Percentiles rank a stretch among this genome's conserved stretches.
These are phyloP conservation scores for Phytophthora sojae DNA, from an alignment of 352 stramenopile species.

Conservation along the genomic window DNA sequence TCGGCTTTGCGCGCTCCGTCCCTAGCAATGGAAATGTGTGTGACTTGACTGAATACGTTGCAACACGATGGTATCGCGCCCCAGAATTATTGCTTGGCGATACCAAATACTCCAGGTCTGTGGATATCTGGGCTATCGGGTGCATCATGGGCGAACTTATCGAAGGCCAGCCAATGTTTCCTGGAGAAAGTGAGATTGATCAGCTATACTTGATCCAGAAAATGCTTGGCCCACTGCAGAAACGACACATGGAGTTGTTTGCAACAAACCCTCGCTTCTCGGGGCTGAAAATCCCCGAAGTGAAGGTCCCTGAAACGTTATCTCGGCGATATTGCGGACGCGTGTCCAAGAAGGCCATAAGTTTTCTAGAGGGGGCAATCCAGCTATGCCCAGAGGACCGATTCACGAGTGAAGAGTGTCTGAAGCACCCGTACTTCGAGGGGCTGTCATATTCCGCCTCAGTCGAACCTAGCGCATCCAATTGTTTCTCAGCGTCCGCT, in stretches of 20 bases:
- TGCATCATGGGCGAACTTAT: conserved; percentile 99
- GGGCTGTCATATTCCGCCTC: conserved; percentile 46
- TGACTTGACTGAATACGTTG: conserved; percentile 99
- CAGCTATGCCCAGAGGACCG: conserved; percentile 81
- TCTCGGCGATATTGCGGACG: conserved; percentile 92
- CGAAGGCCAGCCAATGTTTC: conserved; percentile 97
- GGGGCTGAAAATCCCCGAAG: conserved; percentile 93
- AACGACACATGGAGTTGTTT: conserved; percentile 93
- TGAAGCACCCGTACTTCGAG: conserved; percentile 92
- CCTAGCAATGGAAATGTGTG: conserved; percentile 70
- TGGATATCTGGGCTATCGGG: conserved; percentile 96
- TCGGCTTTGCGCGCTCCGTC: conserved; percentile 94
- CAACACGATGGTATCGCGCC: conserved; percentile 98
- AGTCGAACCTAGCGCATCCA: conserved; percentile 16
- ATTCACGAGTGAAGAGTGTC: conserved; percentile 74
- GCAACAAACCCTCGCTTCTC: conserved; percentile 92
- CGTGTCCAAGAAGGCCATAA: conserved; percentile 83
- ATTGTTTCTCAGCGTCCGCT: background rate
- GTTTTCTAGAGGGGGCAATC: conserved; percentile 84
- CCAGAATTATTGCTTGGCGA: conserved; percentile 99
- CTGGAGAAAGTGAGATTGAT: conserved; percentile 98
- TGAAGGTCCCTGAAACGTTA: conserved; percentile 92
- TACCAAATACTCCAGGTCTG: conserved; percentile 97
- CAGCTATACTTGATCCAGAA: conserved; percentile 99
- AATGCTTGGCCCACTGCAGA: conserved; percentile 96